Evolutionary conservation across 2,329 filamentous ascomycete species (phyloP).

Genomic region (Trichoderma endophyticum): DNA sequence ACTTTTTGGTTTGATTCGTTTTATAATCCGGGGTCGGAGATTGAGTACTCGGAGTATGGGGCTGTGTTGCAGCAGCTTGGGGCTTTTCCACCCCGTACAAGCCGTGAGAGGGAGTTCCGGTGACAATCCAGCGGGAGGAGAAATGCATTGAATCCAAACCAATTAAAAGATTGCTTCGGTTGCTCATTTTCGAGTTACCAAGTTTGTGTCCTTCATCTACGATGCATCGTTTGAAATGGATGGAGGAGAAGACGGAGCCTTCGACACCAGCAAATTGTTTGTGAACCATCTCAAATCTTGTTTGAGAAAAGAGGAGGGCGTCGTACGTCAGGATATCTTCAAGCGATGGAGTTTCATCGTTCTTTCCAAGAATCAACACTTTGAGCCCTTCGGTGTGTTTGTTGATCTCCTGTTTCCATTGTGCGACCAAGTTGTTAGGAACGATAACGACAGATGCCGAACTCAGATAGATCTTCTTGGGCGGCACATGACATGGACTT

Average conservation of each 20-base stretch:
- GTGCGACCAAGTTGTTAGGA: conserved; percentile 75
- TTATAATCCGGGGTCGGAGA: conserved; percentile 24
- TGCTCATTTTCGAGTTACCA: conserved; percentile 57
- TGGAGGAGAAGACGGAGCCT: conserved; percentile 60
- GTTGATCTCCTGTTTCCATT: conserved; percentile 78
- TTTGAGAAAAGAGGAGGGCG: conserved; percentile 72
- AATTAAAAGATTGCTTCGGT: conserved; percentile 54
- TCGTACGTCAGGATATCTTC: conserved; percentile 65
- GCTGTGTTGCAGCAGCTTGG: background rate
- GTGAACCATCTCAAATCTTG: conserved; percentile 63
- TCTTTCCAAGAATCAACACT: conserved; percentile 60
- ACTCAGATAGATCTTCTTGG: conserved; percentile 59
- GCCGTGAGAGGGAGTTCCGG: conserved; percentile 82
- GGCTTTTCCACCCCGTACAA: conserved; percentile 62
- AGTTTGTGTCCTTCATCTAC: conserved; percentile 90
- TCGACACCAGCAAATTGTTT: conserved; percentile 32
- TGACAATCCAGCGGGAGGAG: conserved; percentile 82
- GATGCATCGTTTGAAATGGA: conserved; percentile 86
- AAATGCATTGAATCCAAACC: conserved; percentile 55
- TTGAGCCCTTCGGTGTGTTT: conserved; percentile 70
- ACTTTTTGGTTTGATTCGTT: conserved; percentile 24
- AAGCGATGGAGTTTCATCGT: conserved; percentile 53
- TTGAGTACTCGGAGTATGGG: background rate
- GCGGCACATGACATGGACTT: conserved; percentile 25
- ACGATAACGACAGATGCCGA: conserved; percentile 74